Conservation (phyloP, 495 filamentous ascomycete species). For the Sphaerosporella brunnea region DNA sequence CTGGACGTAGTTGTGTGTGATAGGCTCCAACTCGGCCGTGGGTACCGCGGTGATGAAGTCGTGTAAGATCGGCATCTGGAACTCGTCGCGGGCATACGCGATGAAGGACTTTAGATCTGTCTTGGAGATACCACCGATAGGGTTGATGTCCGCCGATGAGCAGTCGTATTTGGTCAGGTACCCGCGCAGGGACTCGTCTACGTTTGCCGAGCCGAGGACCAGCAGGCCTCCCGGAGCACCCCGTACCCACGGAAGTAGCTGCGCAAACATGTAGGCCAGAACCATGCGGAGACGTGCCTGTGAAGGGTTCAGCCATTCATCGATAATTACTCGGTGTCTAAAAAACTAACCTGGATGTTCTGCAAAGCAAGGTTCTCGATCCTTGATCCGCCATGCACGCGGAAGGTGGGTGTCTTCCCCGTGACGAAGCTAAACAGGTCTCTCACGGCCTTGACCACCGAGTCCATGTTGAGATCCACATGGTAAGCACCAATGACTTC, state of each 20-base stretch:
- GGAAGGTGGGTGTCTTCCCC: constrained; percentile 46
- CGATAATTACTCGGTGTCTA: constrained; percentile 12
- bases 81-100: constrained; percentile 41
- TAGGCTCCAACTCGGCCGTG: constrained; percentile 71
- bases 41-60: constrained; percentile 59
- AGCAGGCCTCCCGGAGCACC: constrained; percentile 37
- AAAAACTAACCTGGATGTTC: constrained; percentile 43
- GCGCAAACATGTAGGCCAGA: constrained; percentile 54
- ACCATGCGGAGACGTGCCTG: constrained; percentile 63
- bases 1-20: constrained; percentile 48
- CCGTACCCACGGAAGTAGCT: constrained; percentile 43
- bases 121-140: constrained; percentile 56
- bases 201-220: constrained; percentile 46
- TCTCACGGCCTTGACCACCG: constrained; percentile 37
- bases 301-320: too few species aligned
- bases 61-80: constrained; percentile 52
- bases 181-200: constrained; percentile 39
- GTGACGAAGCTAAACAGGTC: constrained; percentile 38
- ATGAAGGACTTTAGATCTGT: constrained; percentile 68
- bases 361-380: constrained; percentile 55
- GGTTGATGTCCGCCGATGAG: constrained; percentile 44
- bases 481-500: constrained; percentile 57
- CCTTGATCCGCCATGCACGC: constrained; percentile 43
- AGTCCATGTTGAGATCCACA: constrained; percentile 59
- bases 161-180: constrained; percentile 63